phyloP scores from a whole-genome alignment of 2,329 filamentous ascomycete genomes.

The Penicillium sp. region DNA sequence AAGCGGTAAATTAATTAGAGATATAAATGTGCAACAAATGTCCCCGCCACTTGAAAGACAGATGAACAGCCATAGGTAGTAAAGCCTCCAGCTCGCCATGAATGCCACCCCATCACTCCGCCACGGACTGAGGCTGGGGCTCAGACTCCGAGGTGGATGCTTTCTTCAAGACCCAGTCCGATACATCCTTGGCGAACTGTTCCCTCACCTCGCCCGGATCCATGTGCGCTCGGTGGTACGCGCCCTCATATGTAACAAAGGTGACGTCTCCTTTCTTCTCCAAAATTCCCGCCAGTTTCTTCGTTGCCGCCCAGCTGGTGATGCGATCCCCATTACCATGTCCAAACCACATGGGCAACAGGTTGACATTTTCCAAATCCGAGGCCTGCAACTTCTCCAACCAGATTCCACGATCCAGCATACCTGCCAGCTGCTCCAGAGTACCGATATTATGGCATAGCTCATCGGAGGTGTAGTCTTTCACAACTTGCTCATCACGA shows the following conservation, averaged over 20 bases:
- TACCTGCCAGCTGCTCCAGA: conserved; percentile 67
- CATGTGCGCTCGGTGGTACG: conserved; percentile 59
- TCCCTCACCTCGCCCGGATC: conserved; percentile 27
- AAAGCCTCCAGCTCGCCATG: no score
- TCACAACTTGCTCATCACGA: conserved; percentile 59
- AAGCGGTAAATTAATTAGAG: no score
- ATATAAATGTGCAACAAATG: no score
- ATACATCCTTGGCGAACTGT: conserved; percentile 51
- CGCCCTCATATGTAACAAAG: conserved; percentile 69
- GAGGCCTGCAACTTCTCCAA: conserved; percentile 47
- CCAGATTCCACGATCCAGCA: conserved; percentile 66
- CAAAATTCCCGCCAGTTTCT: conserved; percentile 56
- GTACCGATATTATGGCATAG: conserved; percentile 80
- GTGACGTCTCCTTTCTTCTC: conserved; percentile 68
- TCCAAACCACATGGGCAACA: conserved; percentile 63
- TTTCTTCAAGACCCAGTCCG: conserved; percentile 55
- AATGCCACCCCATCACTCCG: no score
- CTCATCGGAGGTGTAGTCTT: conserved; percentile 58
- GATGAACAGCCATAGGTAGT: no score
- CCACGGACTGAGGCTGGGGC: background rate
- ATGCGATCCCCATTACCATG: conserved; percentile 72
- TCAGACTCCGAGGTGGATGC: background rate
- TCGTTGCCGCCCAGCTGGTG: conserved; percentile 59
- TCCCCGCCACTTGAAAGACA: no score
- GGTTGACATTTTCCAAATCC: conserved; percentile 22